phyloP scores from a whole-genome alignment of 2,329 filamentous ascomycete genomes.

The Metarhizium sp. region DNA sequence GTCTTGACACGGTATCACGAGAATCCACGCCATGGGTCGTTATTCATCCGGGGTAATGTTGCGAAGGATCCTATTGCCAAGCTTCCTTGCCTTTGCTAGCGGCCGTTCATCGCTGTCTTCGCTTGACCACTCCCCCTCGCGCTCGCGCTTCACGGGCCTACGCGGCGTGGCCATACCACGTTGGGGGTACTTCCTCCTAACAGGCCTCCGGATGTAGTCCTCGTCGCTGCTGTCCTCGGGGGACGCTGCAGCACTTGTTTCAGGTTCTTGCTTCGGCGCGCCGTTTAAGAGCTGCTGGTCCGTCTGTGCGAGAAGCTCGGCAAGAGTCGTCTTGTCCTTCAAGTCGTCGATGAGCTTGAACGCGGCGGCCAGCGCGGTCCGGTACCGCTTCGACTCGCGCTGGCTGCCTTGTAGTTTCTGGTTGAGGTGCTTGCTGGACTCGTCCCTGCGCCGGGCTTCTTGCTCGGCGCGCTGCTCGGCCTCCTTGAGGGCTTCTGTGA shows the following conservation, averaged over 20 bases:
- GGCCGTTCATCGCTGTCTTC: background rate
- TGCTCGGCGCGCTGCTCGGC: background rate
- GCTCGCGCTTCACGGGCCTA: background rate
- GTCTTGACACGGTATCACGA: too few relatives aligned
- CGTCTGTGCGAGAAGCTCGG: background rate
- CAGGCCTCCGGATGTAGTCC: too few relatives aligned
- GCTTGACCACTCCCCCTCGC: background rate
- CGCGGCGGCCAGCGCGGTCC: background rate
- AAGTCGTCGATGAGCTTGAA: background rate
- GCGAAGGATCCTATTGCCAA: background rate
- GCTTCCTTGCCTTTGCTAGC: background rate
- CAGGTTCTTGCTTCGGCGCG: too few relatives aligned
- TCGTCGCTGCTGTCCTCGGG: too few relatives aligned
- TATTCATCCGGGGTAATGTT: background rate
- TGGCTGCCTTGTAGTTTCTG: background rate
- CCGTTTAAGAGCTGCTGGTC: background rate
- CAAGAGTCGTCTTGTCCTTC: background rate
- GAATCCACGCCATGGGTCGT: too few relatives aligned
- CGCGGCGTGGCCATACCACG: too few relatives aligned
- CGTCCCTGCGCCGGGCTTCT: background rate
- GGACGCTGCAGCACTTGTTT: too few relatives aligned
- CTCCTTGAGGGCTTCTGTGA: background rate
- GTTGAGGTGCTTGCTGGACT: background rate
- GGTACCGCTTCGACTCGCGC: background rate
- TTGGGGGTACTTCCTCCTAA: background rate